Evolutionary conservation across 805 yeast genomes (phyloP), one percentile per base, ranked within the genome.

Genomic region (Naumovozyma dairenensis): DNA sequence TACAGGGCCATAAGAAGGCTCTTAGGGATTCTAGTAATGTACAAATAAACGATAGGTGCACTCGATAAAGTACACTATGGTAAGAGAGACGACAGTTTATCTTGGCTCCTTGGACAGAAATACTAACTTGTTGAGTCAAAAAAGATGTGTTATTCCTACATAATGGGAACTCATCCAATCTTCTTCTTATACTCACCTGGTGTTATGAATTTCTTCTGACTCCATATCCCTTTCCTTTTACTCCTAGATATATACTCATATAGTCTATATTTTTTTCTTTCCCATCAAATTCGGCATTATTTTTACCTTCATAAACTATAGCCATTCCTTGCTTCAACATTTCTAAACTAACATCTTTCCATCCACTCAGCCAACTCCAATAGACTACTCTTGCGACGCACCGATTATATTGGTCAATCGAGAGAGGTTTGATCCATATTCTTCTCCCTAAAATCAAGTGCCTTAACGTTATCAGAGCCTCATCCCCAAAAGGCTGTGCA

Each of bases 251-350:
- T 52, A 1, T 52, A 45, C 50, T 89, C 95, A 35, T 74, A 59
- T n/a, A 49, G 50, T 32, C 74, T 59, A 49, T 83, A 86, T 50
- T 62, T 51, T 45, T 49, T 52, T 84, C 92, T 37, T 68, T 69
- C 1, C 83, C 86, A 44, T 89, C 96, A 57, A 86, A 89, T 53
- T 87, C 93, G 0, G 87, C 92, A 0, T 84, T 80, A 4, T 62
- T 49, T 37, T 77, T 80, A 1, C 85, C 81, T 52, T 89, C 97
- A 49, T 92, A 92, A 0, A 87, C 87, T 0, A 86, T 73, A 0
- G 84, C 96, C 51, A 86, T 63, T 0, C 98, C 98, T 25, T 70
- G 61, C 29, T 73, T 69, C 13, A 92, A 59, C 96, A 92, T 85
- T 55, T 89, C 92, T 5, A 77, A 74, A 49, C 96, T 80, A 12